These are phyloP conservation scores for Albifimbria verrucaria DNA, from an alignment of 2,329 filamentous ascomycete species.

Conservation along the genomic window DNA sequence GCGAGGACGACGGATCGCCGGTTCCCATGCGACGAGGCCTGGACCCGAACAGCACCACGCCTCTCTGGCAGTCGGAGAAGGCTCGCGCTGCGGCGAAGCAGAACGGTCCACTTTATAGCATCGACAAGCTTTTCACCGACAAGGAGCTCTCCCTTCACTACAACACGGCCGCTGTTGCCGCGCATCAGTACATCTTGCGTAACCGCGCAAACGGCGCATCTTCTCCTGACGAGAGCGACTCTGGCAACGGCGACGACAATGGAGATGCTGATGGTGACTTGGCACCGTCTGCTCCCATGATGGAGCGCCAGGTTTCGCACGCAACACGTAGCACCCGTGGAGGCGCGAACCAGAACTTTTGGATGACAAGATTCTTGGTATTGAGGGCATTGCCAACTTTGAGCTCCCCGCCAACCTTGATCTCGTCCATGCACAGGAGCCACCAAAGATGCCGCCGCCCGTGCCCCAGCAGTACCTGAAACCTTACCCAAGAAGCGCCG, in stretches of 20 bases:
- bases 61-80: slow-evolving; percentile 61
- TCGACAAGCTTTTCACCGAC: slow-evolving; percentile 69
- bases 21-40: slow-evolving; percentile 53
- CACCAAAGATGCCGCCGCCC: slow-evolving; percentile 54
- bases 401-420: slow-evolving; percentile 58
- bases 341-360: slow-evolving; percentile 51
- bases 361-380: slow-evolving; percentile 56
- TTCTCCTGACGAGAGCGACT: slow-evolving; percentile 52
- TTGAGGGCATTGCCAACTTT: slow-evolving; percentile 59
- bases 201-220: slow-evolving; percentile 52
- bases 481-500: slow-evolving; percentile 49
- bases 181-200: slow-evolving; percentile 59
- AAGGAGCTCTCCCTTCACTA: slow-evolving; percentile 66
- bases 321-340: slow-evolving; percentile 61
- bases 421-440: slow-evolving; percentile 51
- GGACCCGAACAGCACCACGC: slow-evolving; percentile 56
- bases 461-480: slow-evolving; percentile 58
- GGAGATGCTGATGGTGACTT: slow-evolving; percentile 46
- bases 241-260: slow-evolving; percentile 49
- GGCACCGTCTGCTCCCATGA: slow-evolving; percentile 47
- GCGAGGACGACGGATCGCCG: slow-evolving; percentile 62
- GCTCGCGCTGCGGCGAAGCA: slow-evolving; percentile 51
- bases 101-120: slow-evolving; percentile 59
- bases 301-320: slow-evolving; percentile 64
- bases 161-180: slow-evolving; percentile 58